Evolutionary conservation across 352 stramenopile genomes (phyloP), one percentile per base, ranked within the genome.

Genomic region (Blastocystis sp.): DNA sequence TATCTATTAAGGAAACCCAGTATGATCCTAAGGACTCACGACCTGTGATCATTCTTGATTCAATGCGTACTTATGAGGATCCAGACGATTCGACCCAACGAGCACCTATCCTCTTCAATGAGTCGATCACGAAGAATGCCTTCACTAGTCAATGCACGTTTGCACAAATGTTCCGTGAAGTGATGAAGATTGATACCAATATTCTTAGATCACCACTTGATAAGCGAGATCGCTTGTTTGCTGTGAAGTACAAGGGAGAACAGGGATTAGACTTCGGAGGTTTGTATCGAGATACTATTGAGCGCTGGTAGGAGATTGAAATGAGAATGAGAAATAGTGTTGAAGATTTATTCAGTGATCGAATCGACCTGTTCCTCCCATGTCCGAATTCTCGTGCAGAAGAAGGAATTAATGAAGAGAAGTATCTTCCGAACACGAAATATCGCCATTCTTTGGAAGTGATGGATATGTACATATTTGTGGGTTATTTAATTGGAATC

Each of bases 401-500:
- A 54, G 94, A 96, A 60, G 95, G 95, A 35, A 89, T 91, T 19
- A 94, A 94, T 5, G 91, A 94, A 4, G 95, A 98, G 64, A 95
- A 94, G 62, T 98, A 94, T 92, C 90, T 98, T 15, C 64, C 96
- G 66, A 96, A 96, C 89, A 94, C 95, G 0, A 92, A 19, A 92
- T 94, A 15, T 91, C 60, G 66, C 5, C 60, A 89, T 53, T 79
- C 60, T 15, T 27, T 78, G 9, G 91, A 87, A n/a, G 40, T 57
- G 0, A 93, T 90, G 44, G 70, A 92, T 22, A 90, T 93, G 24
- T 95, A 95, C 48, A 92, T 95, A 66, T 97, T 98, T 70, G 90
- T 98, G 11, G 95, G 95, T 7, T 97, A 97, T 84, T 90, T 98
- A 3, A 95, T 98, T 91, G 95, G 95, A 0, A 92, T 94, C 22